These are phyloP conservation scores for Coemansia erecta DNA, from an alignment of 192 early-diverging fungal species.

Conservation along the genomic window DNA sequence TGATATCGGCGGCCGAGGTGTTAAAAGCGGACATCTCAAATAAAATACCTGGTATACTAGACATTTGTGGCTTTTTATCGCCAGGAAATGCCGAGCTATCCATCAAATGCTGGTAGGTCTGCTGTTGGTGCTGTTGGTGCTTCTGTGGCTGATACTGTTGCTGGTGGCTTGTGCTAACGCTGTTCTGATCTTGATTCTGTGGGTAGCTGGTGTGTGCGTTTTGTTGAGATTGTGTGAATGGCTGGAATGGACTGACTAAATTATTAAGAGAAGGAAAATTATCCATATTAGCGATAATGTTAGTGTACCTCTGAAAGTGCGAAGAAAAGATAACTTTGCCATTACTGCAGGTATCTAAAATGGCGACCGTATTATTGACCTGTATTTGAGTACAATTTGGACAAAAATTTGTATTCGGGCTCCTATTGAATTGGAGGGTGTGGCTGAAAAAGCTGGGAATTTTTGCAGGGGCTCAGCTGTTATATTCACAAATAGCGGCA, in stretches of 20 bases:
- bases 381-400: background rate
- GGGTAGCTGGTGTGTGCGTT: background rate
- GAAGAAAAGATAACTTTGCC: conserved; percentile 27
- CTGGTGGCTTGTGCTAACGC: conserved; percentile 10
- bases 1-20: conserved; percentile 3
- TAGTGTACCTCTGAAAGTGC: conserved; percentile 22
- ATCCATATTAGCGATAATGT: conserved; percentile 37
- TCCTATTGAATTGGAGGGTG: conserved; percentile 9
- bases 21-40: conserved; percentile 31
- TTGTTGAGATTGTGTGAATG: conserved; percentile 6
- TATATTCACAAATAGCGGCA: conserved; percentile 27
- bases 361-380: conserved; percentile 29
- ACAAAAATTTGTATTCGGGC: conserved; percentile 7
- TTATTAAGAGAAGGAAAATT: conserved; percentile 40
- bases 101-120: background rate
- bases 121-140: conserved; percentile 14
- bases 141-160: conserved; percentile 12
- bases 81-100: background rate
- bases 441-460: conserved; percentile 26
- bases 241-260: conserved; percentile 27
- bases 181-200: conserved; percentile 8
- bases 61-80: conserved; percentile 6
- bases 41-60: conserved; percentile 15
- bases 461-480: conserved; percentile 42
- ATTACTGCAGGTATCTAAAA: conserved; percentile 4